A percentile compares a stretch with the other conserved stretches of the same genome.
These are phyloP conservation scores for Zygosaccharomyces pseudobailii DNA, from an alignment of 1,139 yeast species.

Conservation along the genomic window DNA sequence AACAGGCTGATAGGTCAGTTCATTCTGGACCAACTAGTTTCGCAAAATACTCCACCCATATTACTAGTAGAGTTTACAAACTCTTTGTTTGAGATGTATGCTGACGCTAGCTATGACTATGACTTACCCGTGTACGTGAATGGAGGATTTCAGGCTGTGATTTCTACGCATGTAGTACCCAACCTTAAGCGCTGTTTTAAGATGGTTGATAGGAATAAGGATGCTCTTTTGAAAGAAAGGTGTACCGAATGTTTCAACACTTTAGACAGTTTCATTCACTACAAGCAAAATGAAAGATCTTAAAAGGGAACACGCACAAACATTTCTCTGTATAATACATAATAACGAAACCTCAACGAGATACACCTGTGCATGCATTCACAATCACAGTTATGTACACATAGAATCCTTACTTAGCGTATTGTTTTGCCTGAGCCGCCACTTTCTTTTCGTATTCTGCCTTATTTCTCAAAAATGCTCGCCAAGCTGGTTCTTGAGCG, in stretches of 20 bases:
- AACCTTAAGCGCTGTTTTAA: constrained; percentile 48
- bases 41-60: constrained; percentile 28
- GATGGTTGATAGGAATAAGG: constrained; percentile 61
- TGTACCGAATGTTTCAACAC: constrained; percentile 68
- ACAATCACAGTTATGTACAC: background rate
- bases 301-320: constrained; percentile 1
- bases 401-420: constrained; percentile 40
- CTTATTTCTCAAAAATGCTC: constrained; percentile 68
- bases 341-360: background rate
- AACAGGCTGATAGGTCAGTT: constrained; percentile 47
- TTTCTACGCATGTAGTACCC: constrained; percentile 44
- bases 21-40: constrained; percentile 36
- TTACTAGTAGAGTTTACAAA: constrained; percentile 59
- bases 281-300: constrained; percentile 50
- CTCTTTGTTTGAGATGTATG: constrained; percentile 70
- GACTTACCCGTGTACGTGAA: constrained; percentile 65
- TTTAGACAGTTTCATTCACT: constrained; percentile 69
- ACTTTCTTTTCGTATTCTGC: constrained; percentile 71
- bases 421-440: constrained; percentile 73
- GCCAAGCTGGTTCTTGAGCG: constrained; percentile 96
- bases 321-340: constrained; percentile 13
- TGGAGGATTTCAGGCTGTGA: constrained; percentile 43
- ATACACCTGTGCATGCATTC: background rate
- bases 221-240: constrained; percentile 50
- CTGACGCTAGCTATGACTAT: constrained; percentile 64